Base-by-base conservation (phyloP, 2,329 filamentous ascomycete species). In the Sporothrix euskadiensis region DNA sequence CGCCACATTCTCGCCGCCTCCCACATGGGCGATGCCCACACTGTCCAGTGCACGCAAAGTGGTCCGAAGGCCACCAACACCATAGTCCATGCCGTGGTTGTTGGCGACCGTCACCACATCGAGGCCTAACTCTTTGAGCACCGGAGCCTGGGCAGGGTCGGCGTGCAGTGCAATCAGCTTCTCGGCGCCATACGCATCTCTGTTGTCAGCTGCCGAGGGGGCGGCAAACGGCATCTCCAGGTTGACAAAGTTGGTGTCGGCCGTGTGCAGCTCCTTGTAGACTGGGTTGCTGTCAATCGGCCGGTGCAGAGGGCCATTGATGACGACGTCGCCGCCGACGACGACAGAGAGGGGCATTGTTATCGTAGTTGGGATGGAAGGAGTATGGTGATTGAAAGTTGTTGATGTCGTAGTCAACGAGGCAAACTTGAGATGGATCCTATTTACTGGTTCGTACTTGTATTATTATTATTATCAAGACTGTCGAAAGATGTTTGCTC, bases 11-110 rank as follows among this genome's bases (percentile, higher is more conserved):
- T 41, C 59, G 7, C 59, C 59, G 7, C 59, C 59, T 3, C 59
- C 59, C 7, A 63, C 35, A 19, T 63, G 59, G 8, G 59, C 59
- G 41, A 63, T 22, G 16, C 59, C 59, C 2, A 63, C 59, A 12
- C 59, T 4, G 8, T 63, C 35, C 16, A 63, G 16, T 12, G 66
- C 22, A 6, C 32, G 8, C 3, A 69, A 30, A 4, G 66, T 69
- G 16, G 66, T 39, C 22, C 66, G 44, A 14, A 69, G 26, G 12
- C 66, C 66, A 22, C 47, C 66, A 1, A 69, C 19, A 7, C 66
- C 66, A 39, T 54, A 69, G 66, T 69, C 66, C 44, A 69, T 52
- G 66, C 66, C 66, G 66, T 69, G 66, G 47, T 69, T 69, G 47
- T 69, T 69, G 47, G 66, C 66, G 5, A 71, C 69, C 19, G 35